phyloP scores from a whole-genome alignment of 2,329 filamentous ascomycete genomes.

The Lasiodiplodia theobromae region DNA sequence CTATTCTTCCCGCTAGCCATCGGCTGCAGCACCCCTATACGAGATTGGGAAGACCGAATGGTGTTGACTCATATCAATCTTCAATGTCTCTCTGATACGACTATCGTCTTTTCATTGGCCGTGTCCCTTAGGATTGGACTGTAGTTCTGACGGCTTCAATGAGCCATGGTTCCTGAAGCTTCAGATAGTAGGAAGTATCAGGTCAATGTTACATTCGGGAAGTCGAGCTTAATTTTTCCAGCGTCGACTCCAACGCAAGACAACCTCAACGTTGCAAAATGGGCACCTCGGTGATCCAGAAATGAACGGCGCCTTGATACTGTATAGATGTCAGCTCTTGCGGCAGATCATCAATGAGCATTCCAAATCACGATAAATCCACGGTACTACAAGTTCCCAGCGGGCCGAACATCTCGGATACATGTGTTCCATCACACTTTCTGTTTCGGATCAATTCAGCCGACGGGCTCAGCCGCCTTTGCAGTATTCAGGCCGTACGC shows the following conservation, averaged over 20 bases:
- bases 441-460: slow-evolving; percentile 4
- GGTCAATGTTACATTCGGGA: neutral
- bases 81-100: neutral
- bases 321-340: too few species aligned
- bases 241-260: neutral
- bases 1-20: too few species aligned
- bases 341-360: neutral
- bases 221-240: neutral
- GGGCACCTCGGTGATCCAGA: neutral
- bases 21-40: too few species aligned
- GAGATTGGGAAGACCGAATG: neutral
- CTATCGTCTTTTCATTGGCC: neutral
- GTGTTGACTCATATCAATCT: neutral
- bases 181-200: neutral
- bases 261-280: neutral
- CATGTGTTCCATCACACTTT: neutral
- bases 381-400: neutral
- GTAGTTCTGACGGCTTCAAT: neutral
- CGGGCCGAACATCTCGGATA: neutral
- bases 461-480: slow-evolving; percentile 2
- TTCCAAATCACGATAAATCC: neutral
- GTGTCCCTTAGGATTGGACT: neutral
- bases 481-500: neutral
- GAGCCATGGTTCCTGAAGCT: neutral
- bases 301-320: neutral